Evolutionary conservation across 495 filamentous ascomycete genomes (phyloP).

Genomic region (Aspergillus heteromorphus): DNA sequence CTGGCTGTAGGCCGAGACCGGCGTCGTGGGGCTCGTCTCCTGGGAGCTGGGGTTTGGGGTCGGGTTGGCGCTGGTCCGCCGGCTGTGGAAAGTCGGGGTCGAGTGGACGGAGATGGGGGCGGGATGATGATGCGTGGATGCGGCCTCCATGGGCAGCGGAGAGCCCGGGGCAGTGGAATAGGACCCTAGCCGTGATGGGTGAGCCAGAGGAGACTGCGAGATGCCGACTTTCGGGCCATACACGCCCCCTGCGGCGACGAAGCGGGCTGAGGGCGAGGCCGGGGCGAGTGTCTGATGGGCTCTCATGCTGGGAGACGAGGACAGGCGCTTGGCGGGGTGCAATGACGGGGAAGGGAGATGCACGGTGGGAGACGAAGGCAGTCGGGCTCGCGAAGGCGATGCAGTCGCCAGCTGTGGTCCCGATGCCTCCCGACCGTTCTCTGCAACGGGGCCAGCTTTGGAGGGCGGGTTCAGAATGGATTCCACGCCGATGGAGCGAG

Average conservation of each 20-base stretch:
- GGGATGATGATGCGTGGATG: slow-evolving; percentile 27
- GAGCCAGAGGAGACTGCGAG: slow-evolving; percentile 43
- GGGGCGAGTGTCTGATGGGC: slow-evolving; percentile 58
- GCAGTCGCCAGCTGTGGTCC: slow-evolving; percentile 20
- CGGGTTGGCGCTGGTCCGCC: slow-evolving; percentile 37
- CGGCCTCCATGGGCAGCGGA: slow-evolving; percentile 25
- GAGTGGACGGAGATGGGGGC: slow-evolving; percentile 36
- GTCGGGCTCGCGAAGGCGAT: slow-evolving; percentile 27
- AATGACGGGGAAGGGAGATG: slow-evolving; percentile 30
- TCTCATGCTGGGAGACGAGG: slow-evolving; percentile 34
- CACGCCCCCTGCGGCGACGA: slow-evolving; percentile 27
- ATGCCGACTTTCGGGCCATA: slow-evolving; percentile 42
- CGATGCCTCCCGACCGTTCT: slow-evolving; percentile 22
- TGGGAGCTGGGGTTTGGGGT: slow-evolving; percentile 42
- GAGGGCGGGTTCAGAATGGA: slow-evolving; percentile 45
- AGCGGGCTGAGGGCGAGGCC: slow-evolving; percentile 52
- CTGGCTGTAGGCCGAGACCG: slow-evolving; percentile 46
- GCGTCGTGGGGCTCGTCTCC: slow-evolving; percentile 52
- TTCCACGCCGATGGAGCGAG: slow-evolving; percentile 46
- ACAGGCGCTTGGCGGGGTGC: slow-evolving; percentile 25
- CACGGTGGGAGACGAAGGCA: slow-evolving; percentile 29
- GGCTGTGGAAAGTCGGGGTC: slow-evolving; percentile 38
- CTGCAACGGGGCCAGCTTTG: slow-evolving; percentile 19
- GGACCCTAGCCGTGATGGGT: slow-evolving; percentile 26
- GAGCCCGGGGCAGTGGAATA: slow-evolving; percentile 25